Evolutionary conservation across 495 filamentous ascomycete species (phyloP).

Genomic region (Recurvomyces mirabilis): DNA sequence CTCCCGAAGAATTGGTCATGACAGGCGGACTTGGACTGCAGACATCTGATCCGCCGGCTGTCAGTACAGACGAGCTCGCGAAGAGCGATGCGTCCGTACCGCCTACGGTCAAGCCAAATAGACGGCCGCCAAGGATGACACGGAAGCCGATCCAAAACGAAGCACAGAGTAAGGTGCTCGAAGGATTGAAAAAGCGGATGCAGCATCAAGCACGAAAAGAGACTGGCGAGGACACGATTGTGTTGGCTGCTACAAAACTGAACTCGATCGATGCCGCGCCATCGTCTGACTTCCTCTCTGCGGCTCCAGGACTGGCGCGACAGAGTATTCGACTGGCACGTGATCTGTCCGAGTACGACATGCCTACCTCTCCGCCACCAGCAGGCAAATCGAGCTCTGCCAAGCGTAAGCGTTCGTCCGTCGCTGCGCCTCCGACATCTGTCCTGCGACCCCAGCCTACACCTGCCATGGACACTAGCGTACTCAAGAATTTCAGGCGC

Average conservation of each 20-base stretch:
- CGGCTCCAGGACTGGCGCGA: not conserved
- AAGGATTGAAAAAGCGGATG: slow-evolving; percentile 13
- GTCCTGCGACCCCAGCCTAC: slow-evolving; percentile 24
- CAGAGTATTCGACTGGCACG: not conserved
- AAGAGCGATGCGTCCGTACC: slow-evolving; percentile 6
- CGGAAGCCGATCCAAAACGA: slow-evolving; percentile 10
- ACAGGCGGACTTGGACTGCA: slow-evolving; percentile 10
- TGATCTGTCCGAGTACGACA: slow-evolving; percentile 10
- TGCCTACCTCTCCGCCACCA: slow-evolving; percentile 13
- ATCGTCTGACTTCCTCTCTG: slow-evolving; percentile 1
- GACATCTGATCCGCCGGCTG: not conserved
- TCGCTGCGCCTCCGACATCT: slow-evolving; percentile 9
- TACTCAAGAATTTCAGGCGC: slow-evolving; percentile 49
- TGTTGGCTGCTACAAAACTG: not conserved
- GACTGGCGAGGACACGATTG: not conserved
- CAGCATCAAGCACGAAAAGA: slow-evolving; percentile 11
- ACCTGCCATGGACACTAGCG: slow-evolving; percentile 45
- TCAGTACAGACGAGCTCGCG: slow-evolving; percentile 10
- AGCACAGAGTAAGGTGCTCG: slow-evolving; percentile 8
- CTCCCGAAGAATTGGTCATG: slow-evolving; percentile 10
- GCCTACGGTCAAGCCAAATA: slow-evolving; percentile 1
- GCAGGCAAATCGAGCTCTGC: slow-evolving; percentile 3
- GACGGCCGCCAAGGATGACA: slow-evolving; percentile 7
- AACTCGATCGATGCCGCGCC: not conserved
- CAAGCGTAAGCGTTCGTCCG: slow-evolving; percentile 12